Percentiles rank a stretch among this genome's conserved stretches.
phyloP scores from a whole-genome alignment of 345 rosid species.

The Dovyalis caffra region DNA sequence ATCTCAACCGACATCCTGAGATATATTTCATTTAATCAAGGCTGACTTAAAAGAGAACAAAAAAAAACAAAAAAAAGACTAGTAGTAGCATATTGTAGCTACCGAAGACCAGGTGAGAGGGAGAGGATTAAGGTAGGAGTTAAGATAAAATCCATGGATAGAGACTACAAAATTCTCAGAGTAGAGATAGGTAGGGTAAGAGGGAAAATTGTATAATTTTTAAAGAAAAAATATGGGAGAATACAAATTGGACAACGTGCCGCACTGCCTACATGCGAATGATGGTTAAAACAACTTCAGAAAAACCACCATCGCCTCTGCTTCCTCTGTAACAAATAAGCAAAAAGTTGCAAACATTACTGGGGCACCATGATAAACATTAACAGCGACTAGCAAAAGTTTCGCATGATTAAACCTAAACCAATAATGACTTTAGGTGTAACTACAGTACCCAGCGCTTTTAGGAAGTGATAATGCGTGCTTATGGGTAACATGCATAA shows the following conservation, averaged over 20 bases:
- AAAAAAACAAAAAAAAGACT: neutral
- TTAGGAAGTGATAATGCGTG: neutral
- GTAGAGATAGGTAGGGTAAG: neutral
- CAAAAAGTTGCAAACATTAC: neutral
- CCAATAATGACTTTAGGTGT: neutral
- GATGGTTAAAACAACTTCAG: conserved; percentile 23
- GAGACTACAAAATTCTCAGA: neutral
- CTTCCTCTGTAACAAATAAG: conserved; percentile 38
- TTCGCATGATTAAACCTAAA: neutral
- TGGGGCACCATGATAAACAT: neutral
- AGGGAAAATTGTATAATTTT: neutral
- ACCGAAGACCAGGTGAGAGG: neutral
- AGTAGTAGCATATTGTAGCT: neutral
- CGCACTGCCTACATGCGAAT: neutral
- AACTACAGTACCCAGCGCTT: neutral
- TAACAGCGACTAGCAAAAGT: neutral
- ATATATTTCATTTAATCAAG: neutral
- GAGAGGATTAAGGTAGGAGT: neutral
- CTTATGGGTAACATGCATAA: neutral
- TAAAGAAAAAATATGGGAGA: neutral
- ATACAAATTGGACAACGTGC: neutral
- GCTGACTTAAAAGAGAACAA: neutral
- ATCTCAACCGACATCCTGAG: no score
- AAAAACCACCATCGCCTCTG: conserved; percentile 74
- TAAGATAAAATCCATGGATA: neutral